Conservation (phyloP, 805 yeast genomes). For the Candida qinlingensis region DNA sequence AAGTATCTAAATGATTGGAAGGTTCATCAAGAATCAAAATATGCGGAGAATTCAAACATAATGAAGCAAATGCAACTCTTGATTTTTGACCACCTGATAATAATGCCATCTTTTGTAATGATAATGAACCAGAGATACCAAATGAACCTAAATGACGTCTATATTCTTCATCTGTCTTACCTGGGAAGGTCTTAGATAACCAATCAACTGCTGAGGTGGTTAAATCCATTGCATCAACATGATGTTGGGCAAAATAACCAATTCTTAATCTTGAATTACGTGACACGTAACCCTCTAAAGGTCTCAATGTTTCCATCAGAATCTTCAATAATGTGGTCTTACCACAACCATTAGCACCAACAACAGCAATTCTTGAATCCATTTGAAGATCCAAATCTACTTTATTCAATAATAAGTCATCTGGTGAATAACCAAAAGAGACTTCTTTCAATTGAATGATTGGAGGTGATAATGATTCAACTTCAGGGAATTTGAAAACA, state of each 20-base stretch:
- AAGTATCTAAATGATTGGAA: constrained; percentile 95
- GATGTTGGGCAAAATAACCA: constrained; percentile 98
- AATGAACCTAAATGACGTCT: constrained; percentile 95
- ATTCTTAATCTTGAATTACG: constrained; percentile 83
- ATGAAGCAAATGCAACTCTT: constrained; percentile 95
- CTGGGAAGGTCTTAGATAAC: constrained; percentile 88
- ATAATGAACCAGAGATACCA: constrained; percentile 93
- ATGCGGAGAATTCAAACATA: constrained; percentile 87
- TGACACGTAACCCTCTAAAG: constrained; percentile 72
- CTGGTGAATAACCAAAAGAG: constrained; percentile 74
- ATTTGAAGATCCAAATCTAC: constrained; percentile 89
- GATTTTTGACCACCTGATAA: constrained; percentile 98
- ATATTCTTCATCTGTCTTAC: constrained; percentile 92
- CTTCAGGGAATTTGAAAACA: constrained; percentile 91
- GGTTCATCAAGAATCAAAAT: constrained; percentile 94
- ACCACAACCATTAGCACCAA: constrained; percentile 99
- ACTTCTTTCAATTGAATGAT: constrained; percentile 84
- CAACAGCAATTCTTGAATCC: constrained; percentile 93
- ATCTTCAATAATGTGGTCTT: constrained; percentile 90
- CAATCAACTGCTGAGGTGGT: constrained; percentile 83
- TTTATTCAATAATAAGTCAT: constrained; percentile 57
- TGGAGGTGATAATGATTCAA: constrained; percentile 90
- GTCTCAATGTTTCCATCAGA: constrained; percentile 70
- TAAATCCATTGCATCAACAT: constrained; percentile 95
- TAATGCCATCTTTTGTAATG: constrained; percentile 82